Evolutionary conservation across 208 protist species (phyloP).

Genomic region (Crithidia brevicula): DNA sequence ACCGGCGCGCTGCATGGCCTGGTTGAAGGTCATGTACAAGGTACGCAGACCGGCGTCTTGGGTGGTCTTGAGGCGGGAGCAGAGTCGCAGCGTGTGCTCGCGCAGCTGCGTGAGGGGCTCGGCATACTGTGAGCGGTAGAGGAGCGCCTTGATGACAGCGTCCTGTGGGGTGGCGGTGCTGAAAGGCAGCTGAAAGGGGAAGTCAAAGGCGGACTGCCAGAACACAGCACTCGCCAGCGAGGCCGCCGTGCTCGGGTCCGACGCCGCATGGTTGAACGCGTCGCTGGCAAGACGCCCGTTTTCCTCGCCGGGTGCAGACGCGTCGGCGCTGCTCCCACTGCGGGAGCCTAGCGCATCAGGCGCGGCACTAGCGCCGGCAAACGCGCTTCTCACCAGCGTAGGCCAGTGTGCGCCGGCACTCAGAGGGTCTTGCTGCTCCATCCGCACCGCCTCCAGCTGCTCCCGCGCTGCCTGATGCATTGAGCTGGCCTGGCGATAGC

Average conservation of each 20-base stretch:
- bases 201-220: conserved; percentile 30
- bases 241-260: background rate
- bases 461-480: conserved; percentile 43
- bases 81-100: conserved; percentile 49
- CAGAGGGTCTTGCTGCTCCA: conserved; percentile 48
- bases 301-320: no score
- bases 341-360: background rate
- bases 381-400: background rate
- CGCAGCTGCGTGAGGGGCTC: conserved; percentile 46
- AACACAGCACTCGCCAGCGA: conserved; percentile 11
- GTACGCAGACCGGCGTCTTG: conserved; percentile 45
- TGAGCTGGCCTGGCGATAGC: conserved; percentile 18
- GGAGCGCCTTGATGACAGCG: conserved; percentile 41
- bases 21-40: conserved; percentile 44
- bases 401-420: background rate
- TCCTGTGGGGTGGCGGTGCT: conserved; percentile 48
- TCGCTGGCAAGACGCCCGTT: no score
- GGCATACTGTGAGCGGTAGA: conserved; percentile 45
- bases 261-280: no score
- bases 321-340: background rate
- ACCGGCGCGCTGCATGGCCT: conserved; percentile 14
- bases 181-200: conserved; percentile 53
- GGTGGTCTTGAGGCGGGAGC: conserved; percentile 50
- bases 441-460: conserved; percentile 41
- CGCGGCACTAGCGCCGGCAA: background rate